These are phyloP conservation scores for Botrytis squamosa DNA, from an alignment of 2,329 filamentous ascomycete species.

Conservation along the genomic window DNA sequence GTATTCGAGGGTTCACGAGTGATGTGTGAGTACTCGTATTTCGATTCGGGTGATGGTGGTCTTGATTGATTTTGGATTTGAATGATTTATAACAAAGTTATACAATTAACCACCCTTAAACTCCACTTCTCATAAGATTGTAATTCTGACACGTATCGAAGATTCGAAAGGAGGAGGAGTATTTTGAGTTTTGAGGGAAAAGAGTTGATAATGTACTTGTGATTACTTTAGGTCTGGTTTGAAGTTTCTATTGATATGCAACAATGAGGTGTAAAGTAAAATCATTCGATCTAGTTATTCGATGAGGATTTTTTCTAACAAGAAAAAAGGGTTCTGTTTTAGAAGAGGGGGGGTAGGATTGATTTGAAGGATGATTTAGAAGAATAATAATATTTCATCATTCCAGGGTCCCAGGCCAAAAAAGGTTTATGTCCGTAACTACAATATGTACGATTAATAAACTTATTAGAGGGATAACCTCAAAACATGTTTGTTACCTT, in stretches of 20 bases:
- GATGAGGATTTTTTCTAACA: background rate
- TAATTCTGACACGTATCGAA: background rate
- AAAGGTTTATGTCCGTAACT: background rate
- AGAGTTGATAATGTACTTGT: background rate
- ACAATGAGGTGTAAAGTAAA: background rate
- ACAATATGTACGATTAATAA: background rate
- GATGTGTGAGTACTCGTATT: slow-evolving; percentile 3
- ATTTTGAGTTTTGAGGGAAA: background rate
- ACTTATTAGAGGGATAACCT: background rate
- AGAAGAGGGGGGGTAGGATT: background rate
- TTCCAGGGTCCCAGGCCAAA: background rate
- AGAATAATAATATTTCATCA: background rate
- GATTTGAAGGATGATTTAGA: background rate
- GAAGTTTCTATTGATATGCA: background rate
- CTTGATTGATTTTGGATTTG: background rate
- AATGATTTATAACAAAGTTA: background rate
- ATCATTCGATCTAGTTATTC: background rate
- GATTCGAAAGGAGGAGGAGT: background rate
- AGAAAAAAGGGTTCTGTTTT: background rate
- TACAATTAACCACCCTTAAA: background rate
- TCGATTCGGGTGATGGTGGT: background rate
- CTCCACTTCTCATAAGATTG: background rate
- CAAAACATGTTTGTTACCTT: background rate
- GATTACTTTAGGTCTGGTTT: background rate
- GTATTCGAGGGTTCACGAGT: background rate